Evolutionary conservation across 257 asterid species (phyloP), one percentile per base, ranked within the genome.

Genomic region (Solanum arcanum): DNA sequence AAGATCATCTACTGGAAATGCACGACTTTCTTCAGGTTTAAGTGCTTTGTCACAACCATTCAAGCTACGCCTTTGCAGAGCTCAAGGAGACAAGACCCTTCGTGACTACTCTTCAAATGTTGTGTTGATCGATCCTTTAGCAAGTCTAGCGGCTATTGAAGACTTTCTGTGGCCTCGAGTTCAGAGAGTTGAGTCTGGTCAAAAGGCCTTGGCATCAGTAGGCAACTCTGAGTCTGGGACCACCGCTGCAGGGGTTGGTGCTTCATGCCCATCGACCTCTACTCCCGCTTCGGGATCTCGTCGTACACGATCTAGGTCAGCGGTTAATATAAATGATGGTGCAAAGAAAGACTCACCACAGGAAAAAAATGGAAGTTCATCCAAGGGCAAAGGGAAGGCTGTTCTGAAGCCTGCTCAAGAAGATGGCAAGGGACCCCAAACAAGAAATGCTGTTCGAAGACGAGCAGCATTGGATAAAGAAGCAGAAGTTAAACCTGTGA

Each of bases 51-150:
- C 99, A 25, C 98, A 95, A 87, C 99, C 99, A 72, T 92, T 96
- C 73, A 97, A 97, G 94, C 91, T 97, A 87, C 98, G 99, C 82
- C 99, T 97, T 86, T 97, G 99, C 86, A 92, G 99, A 90, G 98
- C 98, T 52, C 93, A 91, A 68, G 99, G 98, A 89, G 99, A 97
- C 84, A 96, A 95, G 91, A 93, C 98, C 88, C 98, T 97, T 6
- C 99, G 98, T 49, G 99, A 97, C 90, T 97, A 97, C 93, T 97
- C 99, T 12, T 96, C 99, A 41, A 95, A 96, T 89, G 92, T 97
- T 86, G 99, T 97, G 46, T 89, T 96, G 86, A 95, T 97, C 75
- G 99, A 97, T 91, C 99, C 99, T 20, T 87, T 97, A 86, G 99
- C 98, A 78, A 97, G 98, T 93, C 92, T 97, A 89, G 98, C 98